Conservation (phyloP, 352 stramenopile species). For the Peronospora destructor region DNA sequence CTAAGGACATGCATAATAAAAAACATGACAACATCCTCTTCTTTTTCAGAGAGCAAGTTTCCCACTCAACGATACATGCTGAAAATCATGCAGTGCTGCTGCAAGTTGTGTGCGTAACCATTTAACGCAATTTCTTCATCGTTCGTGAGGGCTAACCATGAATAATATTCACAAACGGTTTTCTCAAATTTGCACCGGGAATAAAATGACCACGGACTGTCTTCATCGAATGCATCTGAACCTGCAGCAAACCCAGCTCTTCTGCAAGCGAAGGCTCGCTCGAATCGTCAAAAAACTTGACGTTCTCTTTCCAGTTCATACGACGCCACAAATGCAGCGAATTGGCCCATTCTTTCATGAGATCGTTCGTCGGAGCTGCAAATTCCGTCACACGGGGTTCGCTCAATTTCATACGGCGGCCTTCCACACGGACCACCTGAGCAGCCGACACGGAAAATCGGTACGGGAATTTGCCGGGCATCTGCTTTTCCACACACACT, state of each 20-base stretch:
- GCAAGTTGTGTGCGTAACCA: slow-evolving; percentile 42
- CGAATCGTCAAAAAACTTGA: slow-evolving; percentile 74
- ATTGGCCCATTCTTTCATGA: slow-evolving; percentile 86
- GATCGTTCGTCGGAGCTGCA: slow-evolving; percentile 54
- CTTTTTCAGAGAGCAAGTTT: slow-evolving; percentile 1
- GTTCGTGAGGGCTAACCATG: slow-evolving; percentile 51
- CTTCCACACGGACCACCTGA: slow-evolving; percentile 68
- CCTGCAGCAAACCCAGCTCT: slow-evolving; percentile 48
- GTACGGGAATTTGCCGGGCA: slow-evolving; percentile 60
- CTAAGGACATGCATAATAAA: slow-evolving; percentile 31
- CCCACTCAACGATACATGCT: slow-evolving; percentile 11
- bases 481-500: slow-evolving; percentile 61
- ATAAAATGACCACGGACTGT: slow-evolving; percentile 39
- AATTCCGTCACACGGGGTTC: slow-evolving; percentile 62
- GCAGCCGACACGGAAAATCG: slow-evolving; percentile 64
- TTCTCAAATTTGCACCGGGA: slow-evolving; percentile 37
- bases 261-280: slow-evolving; percentile 46
- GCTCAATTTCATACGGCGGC: slow-evolving; percentile 68
- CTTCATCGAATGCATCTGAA: slow-evolving; percentile 51
- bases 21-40: slow-evolving; percentile 13
- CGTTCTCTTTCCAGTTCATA: slow-evolving; percentile 85
- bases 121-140: slow-evolving; percentile 64
- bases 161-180: slow-evolving; percentile 52
- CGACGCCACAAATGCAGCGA: slow-evolving; percentile 73
- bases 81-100: slow-evolving; percentile 26